Base-by-base conservation (phyloP, 2,329 filamentous ascomycete genomes). In the Colletotrichum costaricense region DNA sequence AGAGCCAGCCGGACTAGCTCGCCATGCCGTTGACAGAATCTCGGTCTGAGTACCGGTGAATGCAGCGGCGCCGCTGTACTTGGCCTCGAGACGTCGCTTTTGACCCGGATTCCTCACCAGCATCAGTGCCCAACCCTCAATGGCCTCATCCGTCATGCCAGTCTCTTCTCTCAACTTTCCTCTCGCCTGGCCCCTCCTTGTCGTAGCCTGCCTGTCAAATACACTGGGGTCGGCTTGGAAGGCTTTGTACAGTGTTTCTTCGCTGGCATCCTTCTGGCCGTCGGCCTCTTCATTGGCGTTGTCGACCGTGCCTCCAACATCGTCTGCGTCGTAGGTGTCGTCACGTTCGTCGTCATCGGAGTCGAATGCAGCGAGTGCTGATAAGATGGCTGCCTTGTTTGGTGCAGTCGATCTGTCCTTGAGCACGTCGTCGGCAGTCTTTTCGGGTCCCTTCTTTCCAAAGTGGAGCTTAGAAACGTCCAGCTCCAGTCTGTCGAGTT, bases 41-140 rank as follows among this genome's bases (percentile, higher is more conserved):
- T 91, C 88, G 1, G 83, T 84, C 82, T 97, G 95, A 68, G 88
- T 82, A 2, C 93, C 93, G 14, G 86, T 85, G 75, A 93, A 94
- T 22, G 88, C 86, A 28, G 71, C 60, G 4, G 67, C 60, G 2
- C 71, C 71, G 12, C 88, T 88, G 77, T 92, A 93, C 78, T 91
- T 93, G 63, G 88, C 88, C 82, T 98, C 94, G 56, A 98, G 83
- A 69, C 89, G 88, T 69, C 90, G 89, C 80, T 93, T 85, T 73
- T 92, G 89, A 77, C 90, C 89, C 1, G 93, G 89, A 77, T 96
- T 93, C 38, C 95, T 89, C 14, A 86, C 85, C 8, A 98, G 83
- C 94, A 98, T 97, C 62, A 98, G 85, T 0, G 90, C 94, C 95
- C 96, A 99, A 5, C 97, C 97, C 82, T 98, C 97, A 42, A 99